Base-by-base conservation (phyloP, 768 basidiomycete species). In the Tylopilus plumbeoviolaceoides region DNA sequence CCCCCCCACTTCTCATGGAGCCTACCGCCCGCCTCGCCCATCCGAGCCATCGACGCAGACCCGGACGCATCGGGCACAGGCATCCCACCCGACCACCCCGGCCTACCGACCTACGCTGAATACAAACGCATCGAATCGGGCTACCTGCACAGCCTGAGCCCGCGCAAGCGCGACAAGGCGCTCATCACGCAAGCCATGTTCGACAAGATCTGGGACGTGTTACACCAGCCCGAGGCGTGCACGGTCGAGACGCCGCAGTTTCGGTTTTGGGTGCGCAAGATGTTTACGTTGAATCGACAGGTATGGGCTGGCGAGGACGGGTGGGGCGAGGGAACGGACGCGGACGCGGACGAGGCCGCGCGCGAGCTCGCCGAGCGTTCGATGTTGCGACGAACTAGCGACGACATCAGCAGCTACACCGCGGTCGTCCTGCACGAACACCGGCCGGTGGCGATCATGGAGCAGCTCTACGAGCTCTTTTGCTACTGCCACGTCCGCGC, bases 211-310 rank as follows among this genome's bases (percentile, higher is more conserved):
- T 84, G 85, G 79, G 78, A 81, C 57, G 82, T 86, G 20, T 73
- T 91, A 21, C 75, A 78, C 35, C 70, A 78, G 50, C 80, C 82
- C 7, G 73, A 77, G 1, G 66, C 72, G 25, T 73, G 72, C 23
- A 72, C 75, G 54, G 54, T 75, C 48, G 70, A 67, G 40, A 83
- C 80, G 2, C 78, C 87, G 1, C 87, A 89, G 62, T 91, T 91
- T 66, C 79, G 87, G 39, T 89, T 84, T 69, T 91, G 89, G 89
- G 88, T 83, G 12, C 83, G 87, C 61, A 88, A 87, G 74, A 90
- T 86, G 83, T 91, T 91, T 64, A 73, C 68, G 41, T 60, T 85
- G 7, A 74, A 75, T 58, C 70, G 70, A 41, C 56, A 49, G 2
- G 18, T n/a, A 31, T 20, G 44, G 4, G n/a, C 28, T 49, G 35